These are phyloP conservation scores for Eutrema yunnanense DNA, from an alignment of 345 rosid genomes.

Conservation along the genomic window DNA sequence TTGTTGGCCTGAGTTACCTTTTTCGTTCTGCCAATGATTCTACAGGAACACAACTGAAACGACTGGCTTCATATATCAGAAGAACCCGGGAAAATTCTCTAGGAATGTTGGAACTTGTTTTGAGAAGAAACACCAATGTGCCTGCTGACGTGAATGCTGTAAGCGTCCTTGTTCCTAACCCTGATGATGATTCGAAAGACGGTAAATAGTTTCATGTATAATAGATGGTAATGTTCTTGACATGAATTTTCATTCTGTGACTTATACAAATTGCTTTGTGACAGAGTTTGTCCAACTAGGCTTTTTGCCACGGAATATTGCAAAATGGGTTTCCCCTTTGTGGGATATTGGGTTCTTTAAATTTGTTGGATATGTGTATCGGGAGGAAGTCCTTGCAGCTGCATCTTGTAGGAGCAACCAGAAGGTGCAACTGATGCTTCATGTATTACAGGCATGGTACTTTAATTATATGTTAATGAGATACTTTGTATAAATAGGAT, in stretches of 20 bases:
- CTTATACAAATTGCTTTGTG: conserved; percentile 13
- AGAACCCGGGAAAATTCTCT: conserved; percentile 43
- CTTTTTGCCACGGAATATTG: conserved; percentile 70
- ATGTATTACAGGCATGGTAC: conserved; percentile 59
- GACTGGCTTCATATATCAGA: conserved; percentile 57
- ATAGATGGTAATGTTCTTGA: background rate
- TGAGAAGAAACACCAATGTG: conserved; percentile 70
- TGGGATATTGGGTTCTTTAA: conserved; percentile 72
- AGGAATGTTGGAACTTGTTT: conserved; percentile 61
- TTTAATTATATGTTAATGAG: conserved; percentile 17
- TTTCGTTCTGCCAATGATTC: conserved; percentile 52
- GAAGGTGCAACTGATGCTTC: conserved; percentile 65
- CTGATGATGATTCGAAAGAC: conserved; percentile 43
- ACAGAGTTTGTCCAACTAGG: conserved; percentile 73
- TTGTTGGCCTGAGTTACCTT: conserved; percentile 82
- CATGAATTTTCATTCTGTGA: background rate
- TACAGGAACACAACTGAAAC: conserved; percentile 61
- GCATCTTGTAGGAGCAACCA: conserved; percentile 58
- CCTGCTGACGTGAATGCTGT: conserved; percentile 78
- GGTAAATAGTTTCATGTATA: conserved; percentile 36
- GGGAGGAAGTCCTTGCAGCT: conserved; percentile 71
- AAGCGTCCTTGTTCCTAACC: conserved; percentile 60
- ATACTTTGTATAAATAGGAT: conserved; percentile 11
- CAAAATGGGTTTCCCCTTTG: conserved; percentile 90
- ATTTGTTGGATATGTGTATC: conserved; percentile 66